Percentiles rank a stretch among this genome's conserved stretches.
Conservation (phyloP, 495 filamentous ascomycete genomes). For the Apiosordaria backusii region DNA sequence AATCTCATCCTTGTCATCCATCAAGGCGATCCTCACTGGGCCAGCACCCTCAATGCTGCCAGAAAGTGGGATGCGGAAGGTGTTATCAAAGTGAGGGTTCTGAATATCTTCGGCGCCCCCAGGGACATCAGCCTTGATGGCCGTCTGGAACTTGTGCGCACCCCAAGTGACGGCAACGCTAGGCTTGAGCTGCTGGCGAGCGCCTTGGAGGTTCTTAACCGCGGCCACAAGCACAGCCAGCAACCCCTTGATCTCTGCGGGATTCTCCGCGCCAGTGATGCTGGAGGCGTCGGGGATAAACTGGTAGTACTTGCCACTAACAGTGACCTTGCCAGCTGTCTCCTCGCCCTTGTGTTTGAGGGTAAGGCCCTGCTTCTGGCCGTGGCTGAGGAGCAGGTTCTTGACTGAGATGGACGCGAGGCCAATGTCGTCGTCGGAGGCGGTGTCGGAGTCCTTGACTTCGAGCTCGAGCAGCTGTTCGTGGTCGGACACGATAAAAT, state of each 20-base stretch:
- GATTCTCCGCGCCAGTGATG: slow-evolving; percentile 23
- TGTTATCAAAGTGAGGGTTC: slow-evolving; percentile 42
- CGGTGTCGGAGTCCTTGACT: slow-evolving; percentile 40
- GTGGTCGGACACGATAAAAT: slow-evolving; percentile 38
- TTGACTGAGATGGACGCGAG: slow-evolving; percentile 36
- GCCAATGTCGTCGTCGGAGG: slow-evolving; percentile 40
- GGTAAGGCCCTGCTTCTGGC: slow-evolving; percentile 34
- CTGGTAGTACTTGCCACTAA: slow-evolving; percentile 34
- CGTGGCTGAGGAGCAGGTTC: slow-evolving; percentile 30
- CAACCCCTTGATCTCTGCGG: slow-evolving; percentile 30
- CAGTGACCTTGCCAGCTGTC: slow-evolving; percentile 29
- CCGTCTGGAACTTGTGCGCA: slow-evolving; percentile 33
- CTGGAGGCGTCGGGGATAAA: slow-evolving; percentile 32
- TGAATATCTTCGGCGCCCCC: slow-evolving; percentile 35
- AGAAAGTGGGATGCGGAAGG: slow-evolving; percentile 34
- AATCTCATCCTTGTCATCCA: slow-evolving; percentile 34
- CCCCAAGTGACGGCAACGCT: slow-evolving; percentile 42
- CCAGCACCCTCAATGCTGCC: slow-evolving; percentile 30
- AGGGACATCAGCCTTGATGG: slow-evolving; percentile 35
- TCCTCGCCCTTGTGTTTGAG: slow-evolving; percentile 34
- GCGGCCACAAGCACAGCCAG: slow-evolving; percentile 38
- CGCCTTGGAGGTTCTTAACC: slow-evolving; percentile 32
- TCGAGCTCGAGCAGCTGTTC: slow-evolving; percentile 38
- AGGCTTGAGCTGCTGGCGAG: slow-evolving; percentile 37
- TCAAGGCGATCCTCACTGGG: slow-evolving; percentile 32